Evolutionary conservation across 306 rosid genomes (phyloP), one percentile per base, ranked within the genome.

Genomic region (Pyrus betulifolia): DNA sequence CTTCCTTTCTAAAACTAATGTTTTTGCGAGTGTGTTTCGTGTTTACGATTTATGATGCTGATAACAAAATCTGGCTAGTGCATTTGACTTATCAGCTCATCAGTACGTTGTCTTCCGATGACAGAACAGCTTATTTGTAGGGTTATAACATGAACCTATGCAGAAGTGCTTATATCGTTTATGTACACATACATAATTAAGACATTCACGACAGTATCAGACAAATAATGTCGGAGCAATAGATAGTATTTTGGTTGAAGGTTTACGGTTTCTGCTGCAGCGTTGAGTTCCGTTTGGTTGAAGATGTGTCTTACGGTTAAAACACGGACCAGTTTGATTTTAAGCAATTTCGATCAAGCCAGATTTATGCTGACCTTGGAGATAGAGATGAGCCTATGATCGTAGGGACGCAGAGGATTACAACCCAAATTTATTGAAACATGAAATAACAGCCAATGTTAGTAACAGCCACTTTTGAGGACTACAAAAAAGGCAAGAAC

Each of bases 401-500:
- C 7, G 2, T 59, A 17, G 21, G 21, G 55, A 51, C 13, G 55
- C 21, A 49, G 55, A 15, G 55, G 8, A 38, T 38, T 38, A 38
- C 42, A 38, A 38, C 57, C n/a, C 12, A 19, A 31, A 54, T 13
- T 6, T 55, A 71, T 38, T 21, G 62, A 33, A 54, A 42, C 68
- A 27, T 58, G 62, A 38, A 51, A 51, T 51, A 62, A 64, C 8
- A 17, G 58, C 22, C 54, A 69, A 74, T 46, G 28, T 67, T 49
- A 67, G n/a, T 46, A 19, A 13, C 77, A 67, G 49, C 70, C 68
- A 46, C 23, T 46, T 8, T 25, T 1, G 0, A 49, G 38, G 75
- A 71, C 70, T 81, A 91, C 49, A 88, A 79, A 89, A 85, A 69
- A 75, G 77, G 82, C 93, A 89, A 67, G 80, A 77, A 61, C 67